Conservation (phyloP, 371 early-diverging fungal genomes). For the Nematocida sp. region DNA sequence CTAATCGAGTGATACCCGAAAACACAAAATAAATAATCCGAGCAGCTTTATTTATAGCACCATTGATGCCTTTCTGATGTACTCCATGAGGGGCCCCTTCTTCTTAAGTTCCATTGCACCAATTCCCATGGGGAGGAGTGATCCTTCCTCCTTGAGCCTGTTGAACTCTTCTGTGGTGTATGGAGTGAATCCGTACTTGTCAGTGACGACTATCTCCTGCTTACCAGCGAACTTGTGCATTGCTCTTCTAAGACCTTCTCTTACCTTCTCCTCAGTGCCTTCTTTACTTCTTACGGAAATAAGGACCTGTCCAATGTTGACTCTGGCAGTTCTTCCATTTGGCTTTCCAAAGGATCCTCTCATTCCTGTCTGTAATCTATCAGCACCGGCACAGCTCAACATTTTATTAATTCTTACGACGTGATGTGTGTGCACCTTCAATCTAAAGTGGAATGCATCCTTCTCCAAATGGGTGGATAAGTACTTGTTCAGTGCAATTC, state of each 20-base stretch:
- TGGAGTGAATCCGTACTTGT: slow-evolving; percentile 99
- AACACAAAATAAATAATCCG: not conserved
- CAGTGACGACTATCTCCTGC: slow-evolving; percentile 93
- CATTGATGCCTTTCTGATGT: slow-evolving; percentile 57
- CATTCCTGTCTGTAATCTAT: slow-evolving; percentile 99
- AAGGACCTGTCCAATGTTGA: slow-evolving; percentile 95
- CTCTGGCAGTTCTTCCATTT: slow-evolving; percentile 93
- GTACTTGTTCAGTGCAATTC: slow-evolving; percentile 99
- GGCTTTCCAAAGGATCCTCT: slow-evolving; percentile 99
- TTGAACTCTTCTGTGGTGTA: slow-evolving; percentile 80
- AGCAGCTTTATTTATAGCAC: slow-evolving; percentile 59
- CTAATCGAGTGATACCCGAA: no score
- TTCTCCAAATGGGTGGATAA: slow-evolving; percentile 94
- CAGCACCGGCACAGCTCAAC: slow-evolving; percentile 99
- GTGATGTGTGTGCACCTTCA: slow-evolving; percentile 98
- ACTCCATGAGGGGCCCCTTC: slow-evolving; percentile 68
- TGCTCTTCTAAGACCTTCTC: slow-evolving; percentile 94
- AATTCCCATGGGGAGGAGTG: slow-evolving; percentile 61
- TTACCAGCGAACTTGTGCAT: slow-evolving; percentile 99
- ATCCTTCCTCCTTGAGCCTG: slow-evolving; percentile 73
- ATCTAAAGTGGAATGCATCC: slow-evolving; percentile 98
- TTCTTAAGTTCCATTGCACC: slow-evolving; percentile 66
- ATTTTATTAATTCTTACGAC: slow-evolving; percentile 99
- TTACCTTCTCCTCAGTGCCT: slow-evolving; percentile 82
- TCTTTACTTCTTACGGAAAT: slow-evolving; percentile 91